Evolutionary conservation across 768 basidiomycete species (phyloP).

Genomic region (Serpula lacrymans): DNA sequence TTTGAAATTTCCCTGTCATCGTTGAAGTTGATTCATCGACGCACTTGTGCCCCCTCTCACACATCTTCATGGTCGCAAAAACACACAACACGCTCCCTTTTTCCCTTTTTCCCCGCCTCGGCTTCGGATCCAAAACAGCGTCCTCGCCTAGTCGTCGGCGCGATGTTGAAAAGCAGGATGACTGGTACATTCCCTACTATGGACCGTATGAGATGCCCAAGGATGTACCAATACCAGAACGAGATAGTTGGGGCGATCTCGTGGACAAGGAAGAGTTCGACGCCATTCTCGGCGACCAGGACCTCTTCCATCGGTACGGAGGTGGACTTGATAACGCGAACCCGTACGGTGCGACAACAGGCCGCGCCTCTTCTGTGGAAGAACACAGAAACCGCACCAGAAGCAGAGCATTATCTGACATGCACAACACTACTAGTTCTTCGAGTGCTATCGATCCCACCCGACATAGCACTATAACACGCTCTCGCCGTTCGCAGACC

Average conservation of each 20-base stretch:
- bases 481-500: conserved; percentile 29
- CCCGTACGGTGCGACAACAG: not conserved
- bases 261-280: conserved; percentile 29
- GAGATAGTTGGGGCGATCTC: conserved; percentile 43
- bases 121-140: conserved; percentile 18
- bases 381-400: conserved; percentile 3
- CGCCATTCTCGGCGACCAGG: conserved; percentile 22
- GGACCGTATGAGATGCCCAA: conserved; percentile 53
- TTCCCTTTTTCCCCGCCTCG: conserved; percentile 37
- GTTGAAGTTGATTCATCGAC: too few species aligned
- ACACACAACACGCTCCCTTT: conserved; percentile 27
- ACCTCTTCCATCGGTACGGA: conserved; percentile 28
- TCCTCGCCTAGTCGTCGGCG: conserved; percentile 15
- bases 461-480: conserved; percentile 25
- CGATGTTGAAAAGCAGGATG: conserved; percentile 24
- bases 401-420: conserved; percentile 37
- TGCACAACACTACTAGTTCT: conserved; percentile 36
- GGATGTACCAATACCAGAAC: conserved; percentile 19
- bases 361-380: conserved; percentile 5
- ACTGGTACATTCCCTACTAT: conserved; percentile 66
- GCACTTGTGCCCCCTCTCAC: not conserved
- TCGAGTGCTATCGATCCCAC: conserved; percentile 36
- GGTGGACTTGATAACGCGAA: conserved; percentile 1
- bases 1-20: too few species aligned
- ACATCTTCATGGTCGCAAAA: conserved; percentile 32